A percentile compares a stretch with the other conserved stretches of the same genome.
Evolutionary conservation across 768 basidiomycete species (phyloP).

Genomic region (Megacollybia marginata): DNA sequence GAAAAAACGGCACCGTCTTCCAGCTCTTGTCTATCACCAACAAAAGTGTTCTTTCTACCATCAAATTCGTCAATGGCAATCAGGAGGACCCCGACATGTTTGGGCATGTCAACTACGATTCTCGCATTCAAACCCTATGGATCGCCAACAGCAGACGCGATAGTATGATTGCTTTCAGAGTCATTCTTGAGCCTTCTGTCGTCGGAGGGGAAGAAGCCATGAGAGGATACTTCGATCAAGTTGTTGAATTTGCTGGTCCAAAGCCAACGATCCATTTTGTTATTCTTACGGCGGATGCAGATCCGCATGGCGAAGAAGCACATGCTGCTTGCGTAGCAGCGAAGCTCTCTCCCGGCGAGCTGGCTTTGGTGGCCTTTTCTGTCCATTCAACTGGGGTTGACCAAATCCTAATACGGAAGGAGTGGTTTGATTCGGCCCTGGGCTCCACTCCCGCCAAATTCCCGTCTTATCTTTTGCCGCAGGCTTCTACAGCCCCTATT

Average conservation of each 20-base stretch:
- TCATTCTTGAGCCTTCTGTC: constrained; percentile 55
- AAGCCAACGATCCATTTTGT: constrained; percentile 88
- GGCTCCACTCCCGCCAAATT: constrained; percentile 50
- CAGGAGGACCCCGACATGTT: constrained; percentile 82
- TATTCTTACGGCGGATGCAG: constrained; percentile 77
- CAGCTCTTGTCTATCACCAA: constrained; percentile 74
- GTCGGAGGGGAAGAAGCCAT: constrained; percentile 54
- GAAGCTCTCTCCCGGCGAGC: constrained; percentile 66
- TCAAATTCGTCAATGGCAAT: constrained; percentile 66
- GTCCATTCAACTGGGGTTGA: constrained; percentile 89
- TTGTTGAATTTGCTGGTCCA: constrained; percentile 75
- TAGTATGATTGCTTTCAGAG: constrained; percentile 74
- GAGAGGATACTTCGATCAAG: constrained; percentile 69
- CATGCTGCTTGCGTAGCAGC: constrained; percentile 80
- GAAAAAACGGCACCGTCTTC: constrained; percentile 79
- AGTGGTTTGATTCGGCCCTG: constrained; percentile 76
- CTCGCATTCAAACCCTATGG: constrained; percentile 82
- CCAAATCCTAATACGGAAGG: constrained; percentile 78
- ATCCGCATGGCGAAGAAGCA: constrained; percentile 76
- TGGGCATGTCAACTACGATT: constrained; percentile 80
- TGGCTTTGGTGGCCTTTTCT: constrained; percentile 80
- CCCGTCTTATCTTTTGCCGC: constrained; percentile 36
- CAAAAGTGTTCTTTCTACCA: constrained; percentile 66
- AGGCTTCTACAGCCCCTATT: constrained; percentile 18
- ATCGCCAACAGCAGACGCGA: constrained; percentile 80